These are phyloP conservation scores for Nematocida sp. DNA, from an alignment of 371 early-diverging fungal species.

Conservation along the genomic window DNA sequence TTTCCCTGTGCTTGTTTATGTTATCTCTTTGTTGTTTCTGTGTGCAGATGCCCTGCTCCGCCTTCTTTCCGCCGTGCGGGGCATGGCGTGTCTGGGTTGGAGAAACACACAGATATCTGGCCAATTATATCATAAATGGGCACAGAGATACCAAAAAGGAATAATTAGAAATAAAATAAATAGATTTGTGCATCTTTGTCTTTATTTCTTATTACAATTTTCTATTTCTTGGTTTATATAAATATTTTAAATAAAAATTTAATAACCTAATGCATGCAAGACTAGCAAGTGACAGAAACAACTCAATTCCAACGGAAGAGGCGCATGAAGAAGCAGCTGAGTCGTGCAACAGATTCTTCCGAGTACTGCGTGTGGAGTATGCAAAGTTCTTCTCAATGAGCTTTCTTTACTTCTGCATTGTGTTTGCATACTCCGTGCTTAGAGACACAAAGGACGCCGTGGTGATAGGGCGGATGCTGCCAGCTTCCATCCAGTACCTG, in stretches of 20 bases:
- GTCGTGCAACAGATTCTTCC: constrained; percentile 51
- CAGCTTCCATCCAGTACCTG: constrained; percentile 61
- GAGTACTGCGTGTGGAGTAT: constrained; percentile 60
- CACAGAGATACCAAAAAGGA: too few relatives aligned
- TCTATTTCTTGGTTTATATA: too few relatives aligned
- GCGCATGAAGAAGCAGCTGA: constrained; percentile 63
- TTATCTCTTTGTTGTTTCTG: too few relatives aligned
- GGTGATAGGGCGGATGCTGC: constrained; percentile 62
- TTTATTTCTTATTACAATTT: too few relatives aligned
- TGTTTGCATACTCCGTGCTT: constrained; percentile 64
- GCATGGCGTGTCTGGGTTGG: too few relatives aligned
- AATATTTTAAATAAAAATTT: constrained; percentile 32
- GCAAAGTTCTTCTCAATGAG: constrained; percentile 61
- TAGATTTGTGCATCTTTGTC: too few relatives aligned
- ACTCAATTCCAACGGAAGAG: constrained; percentile 57
- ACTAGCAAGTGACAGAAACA: constrained; percentile 41
- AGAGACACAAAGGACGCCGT: constrained; percentile 65
- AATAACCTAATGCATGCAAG: constrained; percentile 49
- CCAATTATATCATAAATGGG: too few relatives aligned
- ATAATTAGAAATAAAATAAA: too few relatives aligned
- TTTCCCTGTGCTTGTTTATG: too few relatives aligned
- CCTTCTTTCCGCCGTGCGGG: too few relatives aligned
- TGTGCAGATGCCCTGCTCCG: too few relatives aligned
- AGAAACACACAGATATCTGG: too few relatives aligned
- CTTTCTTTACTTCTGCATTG: constrained; percentile 62